These are phyloP conservation scores for Deinandra increscens DNA, from an alignment of 129 eudicot genomes.

Conservation along the genomic window DNA sequence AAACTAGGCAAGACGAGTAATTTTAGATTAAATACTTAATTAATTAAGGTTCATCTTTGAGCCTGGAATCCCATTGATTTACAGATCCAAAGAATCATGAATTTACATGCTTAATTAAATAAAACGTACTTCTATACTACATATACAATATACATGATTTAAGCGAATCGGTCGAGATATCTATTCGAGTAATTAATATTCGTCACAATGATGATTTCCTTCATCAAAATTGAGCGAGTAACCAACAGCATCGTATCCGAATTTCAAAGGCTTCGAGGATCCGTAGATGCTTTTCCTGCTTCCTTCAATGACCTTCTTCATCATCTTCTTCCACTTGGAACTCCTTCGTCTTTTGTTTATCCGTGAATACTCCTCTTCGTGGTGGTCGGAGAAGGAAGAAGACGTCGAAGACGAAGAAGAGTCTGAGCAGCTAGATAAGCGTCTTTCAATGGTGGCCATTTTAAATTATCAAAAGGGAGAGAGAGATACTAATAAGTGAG, in stretches of 20 bases:
- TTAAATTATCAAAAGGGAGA: neutral
- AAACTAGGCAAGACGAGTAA: no score
- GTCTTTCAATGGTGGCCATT: slow-evolving; percentile 17
- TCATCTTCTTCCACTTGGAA: slow-evolving; percentile 43
- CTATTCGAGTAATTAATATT: neutral
- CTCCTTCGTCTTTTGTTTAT: neutral
- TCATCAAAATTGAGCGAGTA: slow-evolving; percentile 70
- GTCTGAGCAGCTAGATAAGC: slow-evolving; percentile 21
- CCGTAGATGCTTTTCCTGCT: slow-evolving; percentile 46
- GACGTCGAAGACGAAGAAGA: slow-evolving; percentile 5
- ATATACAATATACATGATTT: neutral
- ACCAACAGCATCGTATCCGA: slow-evolving; percentile 63
- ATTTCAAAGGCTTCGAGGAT: slow-evolving; percentile 40
- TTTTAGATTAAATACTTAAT: no score
- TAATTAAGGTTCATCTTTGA: no score
- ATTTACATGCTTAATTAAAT: no score
- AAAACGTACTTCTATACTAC: neutral
- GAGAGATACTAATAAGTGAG: neutral
- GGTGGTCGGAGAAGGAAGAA: slow-evolving; percentile 41
- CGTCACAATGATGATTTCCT: slow-evolving; percentile 34
- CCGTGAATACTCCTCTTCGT: slow-evolving; percentile 52
- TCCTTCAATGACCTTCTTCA: slow-evolving; percentile 50
- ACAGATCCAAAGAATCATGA: no score
- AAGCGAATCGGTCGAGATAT: slow-evolving; percentile 14
- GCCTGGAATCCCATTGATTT: no score